These are phyloP conservation scores for Didymosphaeria variabile DNA, from an alignment of 2,329 filamentous ascomycete genomes.

Conservation along the genomic window DNA sequence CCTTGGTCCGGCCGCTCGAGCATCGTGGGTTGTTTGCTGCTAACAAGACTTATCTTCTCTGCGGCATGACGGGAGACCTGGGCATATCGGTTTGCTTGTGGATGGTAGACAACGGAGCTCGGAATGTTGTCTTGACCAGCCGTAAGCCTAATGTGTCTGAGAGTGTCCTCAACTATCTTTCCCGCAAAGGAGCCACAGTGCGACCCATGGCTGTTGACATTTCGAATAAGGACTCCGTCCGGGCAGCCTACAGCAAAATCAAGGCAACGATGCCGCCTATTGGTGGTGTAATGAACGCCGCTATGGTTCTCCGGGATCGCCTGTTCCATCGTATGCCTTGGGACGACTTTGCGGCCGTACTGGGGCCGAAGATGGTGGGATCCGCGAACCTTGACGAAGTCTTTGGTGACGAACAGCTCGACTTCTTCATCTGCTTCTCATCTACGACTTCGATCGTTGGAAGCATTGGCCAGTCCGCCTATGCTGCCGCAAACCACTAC, in stretches of 20 bases:
- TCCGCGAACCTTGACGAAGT: constrained; percentile 23
- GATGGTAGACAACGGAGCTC: constrained; percentile 32
- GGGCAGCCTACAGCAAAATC: background rate
- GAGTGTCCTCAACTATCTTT: background rate
- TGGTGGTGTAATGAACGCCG: background rate
- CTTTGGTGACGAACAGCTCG: constrained; percentile 21
- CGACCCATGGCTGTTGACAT: constrained; percentile 2
- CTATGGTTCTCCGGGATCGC: constrained; percentile 3
- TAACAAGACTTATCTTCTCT: constrained; percentile 4
- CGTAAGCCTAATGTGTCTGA: constrained; percentile 25
- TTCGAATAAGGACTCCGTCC: constrained; percentile 21
- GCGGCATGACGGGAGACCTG: constrained; percentile 27
- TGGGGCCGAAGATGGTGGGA: constrained; percentile 28
- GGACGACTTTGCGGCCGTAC: background rate
- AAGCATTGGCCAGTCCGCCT: constrained; percentile 26
- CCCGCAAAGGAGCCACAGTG: background rate
- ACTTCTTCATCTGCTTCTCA: constrained; percentile 34
- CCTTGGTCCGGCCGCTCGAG: background rate
- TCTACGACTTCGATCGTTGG: constrained; percentile 19
- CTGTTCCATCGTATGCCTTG: background rate
- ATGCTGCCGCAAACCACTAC: constrained; percentile 41
- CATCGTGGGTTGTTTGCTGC: background rate
- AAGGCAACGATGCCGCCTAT: background rate
- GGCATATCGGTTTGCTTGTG: constrained; percentile 23
- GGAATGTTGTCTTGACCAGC: constrained; percentile 45